These are phyloP conservation scores for Sporisorium reilianum DNA, from an alignment of 1,284 basidiomycete genomes.

Conservation along the genomic window DNA sequence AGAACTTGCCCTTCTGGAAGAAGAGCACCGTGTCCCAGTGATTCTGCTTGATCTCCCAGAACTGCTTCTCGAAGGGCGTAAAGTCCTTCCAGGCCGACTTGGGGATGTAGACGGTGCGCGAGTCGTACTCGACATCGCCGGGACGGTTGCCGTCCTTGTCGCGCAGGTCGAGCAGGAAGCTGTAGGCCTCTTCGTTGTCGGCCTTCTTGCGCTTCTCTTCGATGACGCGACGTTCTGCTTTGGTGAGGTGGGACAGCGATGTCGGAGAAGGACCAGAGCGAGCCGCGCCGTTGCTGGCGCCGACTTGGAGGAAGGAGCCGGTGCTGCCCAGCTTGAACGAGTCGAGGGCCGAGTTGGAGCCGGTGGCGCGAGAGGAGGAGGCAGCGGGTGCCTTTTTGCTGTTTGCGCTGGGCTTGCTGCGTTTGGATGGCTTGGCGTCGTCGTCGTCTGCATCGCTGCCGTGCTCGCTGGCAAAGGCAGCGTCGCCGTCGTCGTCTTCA, in stretches of 20 bases:
- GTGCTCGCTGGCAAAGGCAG: conserved; percentile 14
- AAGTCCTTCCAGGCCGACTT: conserved; percentile 83
- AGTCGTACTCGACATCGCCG: conserved; percentile 89
- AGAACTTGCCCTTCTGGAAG: conserved; percentile 87
- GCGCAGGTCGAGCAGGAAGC: conserved; percentile 81
- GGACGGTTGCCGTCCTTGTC: conserved; percentile 88
- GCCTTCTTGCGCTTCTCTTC: conserved; percentile 76
- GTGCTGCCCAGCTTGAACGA: conserved; percentile 37
- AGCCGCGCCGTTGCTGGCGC: conserved; percentile 14
- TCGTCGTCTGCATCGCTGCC: conserved; percentile 30
- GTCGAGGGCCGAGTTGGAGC: conserved; percentile 20
- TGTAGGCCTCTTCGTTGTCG: conserved; percentile 81
- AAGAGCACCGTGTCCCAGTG: conserved; percentile 79
- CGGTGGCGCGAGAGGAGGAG: conserved; percentile 20
- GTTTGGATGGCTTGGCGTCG: conserved; percentile 20
- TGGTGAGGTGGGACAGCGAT: conserved; percentile 78
- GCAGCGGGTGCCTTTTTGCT: conserved; percentile 14
- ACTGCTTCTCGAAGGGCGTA: conserved; percentile 88
- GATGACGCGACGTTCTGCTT: conserved; percentile 79
- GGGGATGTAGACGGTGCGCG: conserved; percentile 87
- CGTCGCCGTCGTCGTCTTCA: conserved; percentile 22
- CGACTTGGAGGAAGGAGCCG: conserved; percentile 1
- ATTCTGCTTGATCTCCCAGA: conserved; percentile 68
- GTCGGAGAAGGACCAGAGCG: conserved; percentile 22
- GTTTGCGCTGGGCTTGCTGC: conserved; percentile 8